Conservation (phyloP, 768 basidiomycete species). For the Tricholomella constricta region DNA sequence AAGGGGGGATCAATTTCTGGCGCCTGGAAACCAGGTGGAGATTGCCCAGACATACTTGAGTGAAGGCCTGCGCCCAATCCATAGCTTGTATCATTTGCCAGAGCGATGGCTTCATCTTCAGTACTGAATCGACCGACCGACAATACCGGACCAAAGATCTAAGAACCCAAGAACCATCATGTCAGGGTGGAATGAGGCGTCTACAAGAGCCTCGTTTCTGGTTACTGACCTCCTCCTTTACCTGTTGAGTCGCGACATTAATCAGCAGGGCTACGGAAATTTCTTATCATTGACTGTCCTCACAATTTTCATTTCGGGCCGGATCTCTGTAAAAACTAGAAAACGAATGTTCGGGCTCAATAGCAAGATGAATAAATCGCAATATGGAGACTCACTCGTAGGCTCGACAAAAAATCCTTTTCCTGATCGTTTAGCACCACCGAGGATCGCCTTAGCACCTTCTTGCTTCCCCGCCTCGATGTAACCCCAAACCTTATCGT, state of each 20-base stretch:
- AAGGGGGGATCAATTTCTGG: conserved; percentile 15
- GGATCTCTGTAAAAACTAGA: conserved; percentile 81
- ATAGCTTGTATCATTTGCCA: conserved; percentile 89
- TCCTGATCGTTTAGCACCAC: conserved; percentile 74
- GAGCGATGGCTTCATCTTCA: conserved; percentile 80
- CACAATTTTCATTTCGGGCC: conserved; percentile 83
- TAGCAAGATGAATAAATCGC: not conserved
- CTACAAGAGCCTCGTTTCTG: not conserved
- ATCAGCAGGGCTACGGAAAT: not conserved
- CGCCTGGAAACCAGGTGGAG: not conserved
- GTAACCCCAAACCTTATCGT: conserved; percentile 84
- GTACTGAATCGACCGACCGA: conserved; percentile 80
- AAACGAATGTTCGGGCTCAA: conserved; percentile 5
- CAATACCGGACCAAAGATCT: conserved; percentile 97
- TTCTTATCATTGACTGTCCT: conserved; percentile 24
- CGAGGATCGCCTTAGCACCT: conserved; percentile 77
- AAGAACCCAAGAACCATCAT: conserved; percentile 6
- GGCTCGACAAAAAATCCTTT: conserved; percentile 92
- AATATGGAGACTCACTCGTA: conserved; percentile 58
- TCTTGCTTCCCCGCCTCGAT: conserved; percentile 84
- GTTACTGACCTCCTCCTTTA: conserved; percentile 74
- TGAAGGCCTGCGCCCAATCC: conserved; percentile 93
- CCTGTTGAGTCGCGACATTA: conserved; percentile 34
- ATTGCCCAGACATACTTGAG: conserved; percentile 56
- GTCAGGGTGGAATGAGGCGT: not conserved